Conservation (phyloP, 495 filamentous ascomycete genomes). For the Trichoderma parareesei region DNA sequence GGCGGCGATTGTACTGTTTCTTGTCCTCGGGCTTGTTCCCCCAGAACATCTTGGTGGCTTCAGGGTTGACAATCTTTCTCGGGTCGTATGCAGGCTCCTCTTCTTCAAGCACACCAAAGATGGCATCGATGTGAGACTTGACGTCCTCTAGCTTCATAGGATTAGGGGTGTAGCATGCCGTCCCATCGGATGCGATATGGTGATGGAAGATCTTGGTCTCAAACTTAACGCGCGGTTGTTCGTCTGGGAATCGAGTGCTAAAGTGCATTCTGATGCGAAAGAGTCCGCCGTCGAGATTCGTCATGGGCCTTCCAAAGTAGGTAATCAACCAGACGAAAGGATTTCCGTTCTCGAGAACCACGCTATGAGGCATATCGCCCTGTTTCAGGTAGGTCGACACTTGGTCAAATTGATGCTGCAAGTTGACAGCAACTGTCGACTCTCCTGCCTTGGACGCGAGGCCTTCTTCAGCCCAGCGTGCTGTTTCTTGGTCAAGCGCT, state of each 20-base stretch:
- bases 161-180: constrained; percentile 72
- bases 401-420: constrained; percentile 78
- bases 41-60: constrained; percentile 85
- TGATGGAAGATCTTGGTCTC: constrained; percentile 81
- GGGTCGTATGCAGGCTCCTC: constrained; percentile 85
- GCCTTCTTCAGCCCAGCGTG: constrained; percentile 64
- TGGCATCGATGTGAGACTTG: constrained; percentile 74
- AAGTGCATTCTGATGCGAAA: constrained; percentile 73
- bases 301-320: constrained; percentile 89
- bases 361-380: constrained; percentile 58
- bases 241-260: constrained; percentile 85
- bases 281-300: constrained; percentile 84
- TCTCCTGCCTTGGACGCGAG: constrained; percentile 54
- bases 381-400: constrained; percentile 64
- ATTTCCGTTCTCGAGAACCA: constrained; percentile 65
- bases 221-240: constrained; percentile 78
- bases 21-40: constrained; percentile 61
- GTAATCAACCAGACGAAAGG: constrained; percentile 61
- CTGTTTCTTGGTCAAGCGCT: constrained; percentile 62
- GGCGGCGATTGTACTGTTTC: constrained; percentile 72
- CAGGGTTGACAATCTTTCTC: constrained; percentile 75
- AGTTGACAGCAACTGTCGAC: constrained; percentile 65
- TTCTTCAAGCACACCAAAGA: constrained; percentile 78
- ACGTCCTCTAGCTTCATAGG: constrained; percentile 61
- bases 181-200: constrained; percentile 68